Evolutionary conservation across 768 basidiomycete species (phyloP).

Genomic region (Amylocystis lapponica): DNA sequence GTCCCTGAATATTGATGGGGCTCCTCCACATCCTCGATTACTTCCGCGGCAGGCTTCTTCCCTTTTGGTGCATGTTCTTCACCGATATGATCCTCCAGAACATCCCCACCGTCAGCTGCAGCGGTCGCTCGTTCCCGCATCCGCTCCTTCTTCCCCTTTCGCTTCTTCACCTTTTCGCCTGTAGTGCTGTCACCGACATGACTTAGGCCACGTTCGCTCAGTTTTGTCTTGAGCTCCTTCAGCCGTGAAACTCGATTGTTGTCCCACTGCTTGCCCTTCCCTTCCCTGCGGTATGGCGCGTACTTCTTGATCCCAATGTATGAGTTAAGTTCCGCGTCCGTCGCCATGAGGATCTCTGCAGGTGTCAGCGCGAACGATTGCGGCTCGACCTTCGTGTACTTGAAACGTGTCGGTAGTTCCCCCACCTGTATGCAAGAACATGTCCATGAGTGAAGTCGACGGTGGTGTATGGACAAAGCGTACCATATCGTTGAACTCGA

Average conservation of each 20-base stretch:
- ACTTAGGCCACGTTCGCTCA: slow-evolving; percentile 38
- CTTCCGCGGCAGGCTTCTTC: slow-evolving; percentile 14
- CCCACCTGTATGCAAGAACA: slow-evolving; percentile 54
- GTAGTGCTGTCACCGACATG: slow-evolving; percentile 12
- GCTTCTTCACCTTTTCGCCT: slow-evolving; percentile 42
- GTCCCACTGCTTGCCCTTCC: slow-evolving; percentile 51
- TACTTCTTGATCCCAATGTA: slow-evolving; percentile 86
- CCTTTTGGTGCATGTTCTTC: slow-evolving; percentile 43
- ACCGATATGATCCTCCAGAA: slow-evolving; percentile 13
- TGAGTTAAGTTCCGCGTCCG: slow-evolving; percentile 88
- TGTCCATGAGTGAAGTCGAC: background rate
- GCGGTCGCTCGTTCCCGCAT: slow-evolving; percentile 40
- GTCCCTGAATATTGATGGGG: slow-evolving; percentile 9
- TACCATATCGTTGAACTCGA: slow-evolving; percentile 96
- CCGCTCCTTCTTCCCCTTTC: slow-evolving; percentile 69
- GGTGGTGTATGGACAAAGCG: slow-evolving; percentile 24
- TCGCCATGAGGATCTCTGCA: slow-evolving; percentile 85
- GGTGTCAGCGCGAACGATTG: slow-evolving; percentile 69
- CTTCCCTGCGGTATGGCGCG: slow-evolving; percentile 77
- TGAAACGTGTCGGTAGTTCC: slow-evolving; percentile 88
- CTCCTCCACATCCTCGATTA: slow-evolving; percentile 5
- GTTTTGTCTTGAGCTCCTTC: slow-evolving; percentile 61
- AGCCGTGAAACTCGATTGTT: slow-evolving; percentile 56
- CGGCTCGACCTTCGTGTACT: slow-evolving; percentile 68
- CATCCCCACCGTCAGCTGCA: slow-evolving; percentile 19